Evolutionary conservation across 495 filamentous ascomycete species (phyloP).

Genomic region (Xylaria bambusicola): DNA sequence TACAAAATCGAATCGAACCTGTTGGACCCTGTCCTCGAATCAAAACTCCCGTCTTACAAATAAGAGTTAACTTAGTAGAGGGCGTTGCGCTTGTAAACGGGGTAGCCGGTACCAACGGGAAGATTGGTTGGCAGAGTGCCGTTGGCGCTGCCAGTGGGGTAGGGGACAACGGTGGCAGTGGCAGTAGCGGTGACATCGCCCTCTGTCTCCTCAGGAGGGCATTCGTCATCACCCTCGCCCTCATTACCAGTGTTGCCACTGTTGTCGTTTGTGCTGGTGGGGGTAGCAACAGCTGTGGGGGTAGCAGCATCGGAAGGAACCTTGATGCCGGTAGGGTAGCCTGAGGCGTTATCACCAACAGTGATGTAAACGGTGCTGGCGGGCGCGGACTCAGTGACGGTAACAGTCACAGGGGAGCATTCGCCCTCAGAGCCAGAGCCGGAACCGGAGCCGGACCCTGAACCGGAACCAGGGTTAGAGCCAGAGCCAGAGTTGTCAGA

Average conservation of each 20-base stretch:
- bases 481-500: constrained; percentile 23
- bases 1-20: constrained; percentile 16
- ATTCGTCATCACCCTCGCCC: constrained; percentile 27
- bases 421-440: constrained; percentile 21
- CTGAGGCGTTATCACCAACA: constrained; percentile 1
- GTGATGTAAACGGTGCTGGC: constrained; percentile 48
- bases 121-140: constrained; percentile 21
- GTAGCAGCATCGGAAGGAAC: constrained; percentile 16
- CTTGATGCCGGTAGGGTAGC: constrained; percentile 11
- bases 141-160: constrained; percentile 35
- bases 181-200: constrained; percentile 31
- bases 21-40: too few species aligned
- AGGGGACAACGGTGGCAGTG: constrained; percentile 32
- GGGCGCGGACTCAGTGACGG: constrained; percentile 38
- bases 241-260: constrained; percentile 11
- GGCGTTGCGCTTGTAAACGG: neutral
- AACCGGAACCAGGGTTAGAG: constrained; percentile 18
- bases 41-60: too few species aligned
- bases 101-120: constrained; percentile 11
- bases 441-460: constrained; percentile 21
- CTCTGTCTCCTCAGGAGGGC: constrained; percentile 34
- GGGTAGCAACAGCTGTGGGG: constrained; percentile 2
- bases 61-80: constrained; percentile 12
- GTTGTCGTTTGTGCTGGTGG: constrained; percentile 20
- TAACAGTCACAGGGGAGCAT: constrained; percentile 37